Evolutionary conservation across 2,329 filamentous ascomycete species (phyloP).

Genomic region (Xylariaceae sp.): DNA sequence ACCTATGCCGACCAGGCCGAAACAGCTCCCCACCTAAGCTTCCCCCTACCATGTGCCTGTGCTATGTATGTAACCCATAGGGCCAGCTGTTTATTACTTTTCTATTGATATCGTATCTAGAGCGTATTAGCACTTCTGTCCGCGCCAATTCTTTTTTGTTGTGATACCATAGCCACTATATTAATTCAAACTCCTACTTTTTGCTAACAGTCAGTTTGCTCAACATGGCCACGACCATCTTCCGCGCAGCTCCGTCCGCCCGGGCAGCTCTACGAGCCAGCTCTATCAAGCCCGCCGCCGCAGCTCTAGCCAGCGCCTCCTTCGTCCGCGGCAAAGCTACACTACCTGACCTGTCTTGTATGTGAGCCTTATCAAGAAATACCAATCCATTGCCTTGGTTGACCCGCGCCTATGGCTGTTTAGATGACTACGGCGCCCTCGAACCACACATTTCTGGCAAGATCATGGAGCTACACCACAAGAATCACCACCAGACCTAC

Average conservation of each 20-base stretch:
- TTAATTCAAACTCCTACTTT: neutral
- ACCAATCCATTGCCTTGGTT: slow-evolving; percentile 2
- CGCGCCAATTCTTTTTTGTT: neutral
- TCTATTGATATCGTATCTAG: neutral
- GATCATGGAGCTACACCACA: slow-evolving; percentile 87
- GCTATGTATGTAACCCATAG: no score
- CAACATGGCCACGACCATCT: slow-evolving; percentile 75
- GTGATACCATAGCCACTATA: neutral
- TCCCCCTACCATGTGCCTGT: no score
- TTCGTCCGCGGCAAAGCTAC: slow-evolving; percentile 90
- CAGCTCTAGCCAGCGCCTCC: slow-evolving; percentile 72
- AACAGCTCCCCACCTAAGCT: no score
- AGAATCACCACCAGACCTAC: slow-evolving; percentile 83
- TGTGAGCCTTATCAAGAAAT: slow-evolving; percentile 36
- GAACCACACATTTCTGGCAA: slow-evolving; percentile 78
- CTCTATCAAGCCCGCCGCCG: slow-evolving; percentile 60
- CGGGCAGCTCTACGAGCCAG: slow-evolving; percentile 75
- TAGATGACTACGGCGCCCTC: slow-evolving; percentile 96
- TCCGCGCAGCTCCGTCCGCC: slow-evolving; percentile 70
- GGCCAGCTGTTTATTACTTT: no score
- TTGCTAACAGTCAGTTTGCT: neutral
- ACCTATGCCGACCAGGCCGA: no score
- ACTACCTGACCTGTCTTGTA: slow-evolving; percentile 85
- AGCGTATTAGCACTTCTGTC: neutral
- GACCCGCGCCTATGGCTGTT: neutral